Evolutionary conservation across 306 rosid species (phyloP).

Genomic region (Astragalus glycyphyllos): DNA sequence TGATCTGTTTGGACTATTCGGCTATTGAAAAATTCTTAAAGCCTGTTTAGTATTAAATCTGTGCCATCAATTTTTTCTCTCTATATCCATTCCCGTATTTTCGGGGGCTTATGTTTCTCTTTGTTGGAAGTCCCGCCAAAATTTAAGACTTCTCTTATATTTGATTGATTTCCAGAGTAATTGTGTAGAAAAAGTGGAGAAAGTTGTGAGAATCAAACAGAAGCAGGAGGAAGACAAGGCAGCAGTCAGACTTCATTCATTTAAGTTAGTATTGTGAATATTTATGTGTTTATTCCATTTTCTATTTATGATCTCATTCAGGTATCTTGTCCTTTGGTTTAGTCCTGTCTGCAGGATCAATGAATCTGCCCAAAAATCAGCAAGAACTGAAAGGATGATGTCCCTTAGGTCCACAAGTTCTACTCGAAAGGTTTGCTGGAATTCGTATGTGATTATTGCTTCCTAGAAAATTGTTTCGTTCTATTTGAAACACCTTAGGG

Average conservation of each 20-base stretch:
- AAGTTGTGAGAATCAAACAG: constrained; percentile 62
- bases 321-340: constrained; percentile 35
- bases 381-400: constrained; percentile 66
- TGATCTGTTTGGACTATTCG: constrained; percentile 19
- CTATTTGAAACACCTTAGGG: constrained; percentile 35
- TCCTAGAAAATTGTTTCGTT: constrained; percentile 15
- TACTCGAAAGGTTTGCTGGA: constrained; percentile 55
- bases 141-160: neutral
- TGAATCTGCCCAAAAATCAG: constrained; percentile 52
- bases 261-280: constrained; percentile 61
- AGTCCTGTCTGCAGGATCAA: constrained; percentile 52
- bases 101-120: constrained; percentile 9
- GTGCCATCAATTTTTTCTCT: constrained; percentile 1
- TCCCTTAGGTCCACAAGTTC: constrained; percentile 70
- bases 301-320: constrained; percentile 33
- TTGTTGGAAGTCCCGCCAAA: too few relatives aligned
- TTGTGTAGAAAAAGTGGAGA: constrained; percentile 63
- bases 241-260: constrained; percentile 68
- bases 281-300: constrained; percentile 26
- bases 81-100: neutral
- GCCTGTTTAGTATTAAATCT: constrained; percentile 9
- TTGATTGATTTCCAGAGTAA: constrained; percentile 54
- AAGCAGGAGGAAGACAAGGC: constrained; percentile 87
- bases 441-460: constrained; percentile 41
- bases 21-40: constrained; percentile 29